Evolutionary conservation across 495 filamentous ascomycete species (phyloP), one percentile per base, ranked within the genome.

Genomic region (Aspergillus carlsbadensis): DNA sequence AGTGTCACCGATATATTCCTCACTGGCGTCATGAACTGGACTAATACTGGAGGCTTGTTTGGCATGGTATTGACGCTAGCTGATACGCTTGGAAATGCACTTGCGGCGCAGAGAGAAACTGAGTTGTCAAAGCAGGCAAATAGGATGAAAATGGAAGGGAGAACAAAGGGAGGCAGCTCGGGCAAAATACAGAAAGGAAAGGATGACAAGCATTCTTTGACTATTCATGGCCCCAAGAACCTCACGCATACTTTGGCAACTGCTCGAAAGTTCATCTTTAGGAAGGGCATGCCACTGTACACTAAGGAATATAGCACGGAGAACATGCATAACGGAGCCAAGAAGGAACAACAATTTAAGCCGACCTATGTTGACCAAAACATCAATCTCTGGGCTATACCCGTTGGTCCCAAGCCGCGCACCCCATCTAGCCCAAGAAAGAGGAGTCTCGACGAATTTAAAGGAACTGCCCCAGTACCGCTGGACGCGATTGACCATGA

Each of bases 181-280:
- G n/a, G n/a, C n/a, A n/a, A n/a, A n/a, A n/a, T n/a, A n/a, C 33
- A 47, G 2, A 18, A 17, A 52, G 17, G 24, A 17, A 50, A 57
- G 20, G 63, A 60, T 18, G 54, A 61, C 10, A 39, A 61, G 43
- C 61, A 42, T 63, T 66, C 37, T 22, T 57, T 97, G 55, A 84
- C 79, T n/a, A 70, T 98, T 10, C 87, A 92, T 64, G 92, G 91
- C 8, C 80, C 86, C 6, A 78, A 80, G 52, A 96, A 96, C 68
- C 63, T 96, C 40, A 78, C 81, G 22, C 88, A 97, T 62, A 81
- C 82, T 1, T 65, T 98, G 36, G 92, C 91, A 29, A 89, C 90
- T 0, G 84, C 88, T n/a, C 81, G 94, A 36, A 72, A 84, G 29
- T 98, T 96, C 69, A 80, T 98, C n/a, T 93, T 98, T 65, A 78